Base-by-base conservation (phyloP, 1,284 basidiomycete species). In the Ustilago cynodontis region DNA sequence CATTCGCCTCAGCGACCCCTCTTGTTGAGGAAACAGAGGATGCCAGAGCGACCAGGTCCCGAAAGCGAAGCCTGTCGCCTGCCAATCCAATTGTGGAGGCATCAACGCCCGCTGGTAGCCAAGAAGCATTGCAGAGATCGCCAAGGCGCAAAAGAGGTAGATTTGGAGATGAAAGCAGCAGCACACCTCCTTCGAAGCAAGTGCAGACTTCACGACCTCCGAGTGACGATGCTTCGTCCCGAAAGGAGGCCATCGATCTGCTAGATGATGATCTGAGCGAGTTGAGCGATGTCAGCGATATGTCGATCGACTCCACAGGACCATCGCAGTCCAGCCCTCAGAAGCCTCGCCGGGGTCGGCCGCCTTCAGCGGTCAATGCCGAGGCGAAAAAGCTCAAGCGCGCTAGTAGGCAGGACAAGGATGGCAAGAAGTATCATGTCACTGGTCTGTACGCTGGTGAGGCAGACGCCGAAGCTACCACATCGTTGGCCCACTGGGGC, bases 361-460 rank as follows among this genome's bases (percentile, higher is more conserved):
- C 63, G 16, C 55, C 59, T 0, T 26, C n/a, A 13, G 45, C 60
- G 22, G 49, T 31, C 29, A 50, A 55, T 47, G 37, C 51, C 3
- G 59, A 55, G n/a, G 28, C 56, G 10, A 70, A 56, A 24, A 70
- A 59, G 41, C n/a, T 66, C 39, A 70, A 59, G 28, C 67, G 67
- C 14, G 67, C 61, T 9, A 71, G 52, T 54, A 59, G 45, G 31
- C 67, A 60, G 51, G 64, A 71, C 49, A 75, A 75, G 22, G 64
- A 66, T 16, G 67, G 67, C 43, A 76, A 76, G 24, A 35, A 54
- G 18, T 76, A 68, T 39, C 65, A 71, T 37, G 45, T 51, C 35
- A 55, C 52, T 37, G 73, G 73, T n/a, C 51, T 76, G 26, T 76
- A 76, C 18, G 73, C 73, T 16, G 72, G 72, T 28, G 72, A 75